phyloP scores from a whole-genome alignment of 2,329 filamentous ascomycete genomes.

The Teratosphaeria destructans region DNA sequence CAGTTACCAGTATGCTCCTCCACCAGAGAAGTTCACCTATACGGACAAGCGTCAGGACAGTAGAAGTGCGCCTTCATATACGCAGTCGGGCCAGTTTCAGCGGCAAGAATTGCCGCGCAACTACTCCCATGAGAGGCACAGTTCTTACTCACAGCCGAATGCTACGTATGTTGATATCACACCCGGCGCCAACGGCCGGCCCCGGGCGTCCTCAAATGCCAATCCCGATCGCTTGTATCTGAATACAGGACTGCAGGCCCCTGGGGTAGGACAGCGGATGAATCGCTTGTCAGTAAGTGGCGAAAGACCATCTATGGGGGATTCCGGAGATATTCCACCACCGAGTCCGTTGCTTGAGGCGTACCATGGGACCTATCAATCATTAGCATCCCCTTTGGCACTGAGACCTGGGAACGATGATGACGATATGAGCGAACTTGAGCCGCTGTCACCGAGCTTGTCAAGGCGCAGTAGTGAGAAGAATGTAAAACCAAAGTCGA shows the following conservation, averaged over 20 bases:
- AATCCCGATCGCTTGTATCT: conserved; percentile 10
- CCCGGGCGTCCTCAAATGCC: conserved; percentile 6
- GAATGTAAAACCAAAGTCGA: conserved; percentile 5
- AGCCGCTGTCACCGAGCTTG: conserved; percentile 26
- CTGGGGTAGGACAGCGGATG: conserved; percentile 32
- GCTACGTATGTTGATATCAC: conserved; percentile 33
- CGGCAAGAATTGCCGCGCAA: conserved; percentile 6
- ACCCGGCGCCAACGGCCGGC: conserved; percentile 18
- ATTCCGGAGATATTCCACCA: conserved; percentile 44
- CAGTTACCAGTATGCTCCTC: conserved; percentile 28
- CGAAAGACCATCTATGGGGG: conserved; percentile 31
- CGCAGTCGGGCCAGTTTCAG: conserved; percentile 4
- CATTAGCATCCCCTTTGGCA: conserved; percentile 80
- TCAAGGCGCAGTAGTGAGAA: conserved; percentile 11
- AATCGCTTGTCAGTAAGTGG: conserved; percentile 39
- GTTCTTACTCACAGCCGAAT: conserved; percentile 12
- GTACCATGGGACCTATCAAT: conserved; percentile 89
- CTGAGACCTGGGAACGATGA: conserved; percentile 45
- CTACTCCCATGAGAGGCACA: conserved; percentile 7
- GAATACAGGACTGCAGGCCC: conserved; percentile 17
- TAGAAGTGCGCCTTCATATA: conserved; percentile 7
- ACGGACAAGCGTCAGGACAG: conserved; percentile 25
- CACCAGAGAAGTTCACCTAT: conserved; percentile 33
- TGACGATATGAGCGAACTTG: conserved; percentile 43
- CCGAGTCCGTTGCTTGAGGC: conserved; percentile 81